Base-by-base conservation (phyloP, 345 rosid species). In the Brassica carinata region DNA sequence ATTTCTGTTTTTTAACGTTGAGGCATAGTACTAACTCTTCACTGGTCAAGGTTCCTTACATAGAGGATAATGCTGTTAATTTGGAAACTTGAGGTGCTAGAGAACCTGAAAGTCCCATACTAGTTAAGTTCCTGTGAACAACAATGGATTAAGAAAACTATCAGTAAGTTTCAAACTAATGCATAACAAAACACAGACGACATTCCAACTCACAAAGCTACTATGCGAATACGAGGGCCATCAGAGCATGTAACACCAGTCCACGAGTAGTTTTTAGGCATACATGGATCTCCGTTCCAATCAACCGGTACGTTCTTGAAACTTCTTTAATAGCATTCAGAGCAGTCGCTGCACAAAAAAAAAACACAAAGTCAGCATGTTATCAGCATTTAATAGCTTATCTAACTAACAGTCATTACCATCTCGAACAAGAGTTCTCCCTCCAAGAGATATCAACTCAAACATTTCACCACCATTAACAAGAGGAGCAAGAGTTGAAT, bases 271-370 rank as follows among this genome's bases (percentile, higher is more conserved):
- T 82, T 80, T 43, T 30, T 83, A 64, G 98, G 98, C 64, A 87
- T 58, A 78, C 99, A 95, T 74, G 99, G 99, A 88, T 93, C 98
- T 1, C 98, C 98, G 1, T 59, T 86, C 98, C 99, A 95, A 79
- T 93, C 98, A 69, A 69, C 70, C 19, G 97, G 97, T 79, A 83
- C 78, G 77, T 89, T 90, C 71, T 8, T 55, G 69, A 91, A 75
- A 79, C 83, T 78, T 53, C 27, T 72, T 79, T 95, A 57, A 95
- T 5, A 14, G 51, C 79, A 72, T 84, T 85, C 75, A 95, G 45
- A 61, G 92, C 91, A 76, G 78, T 81, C 5, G 62, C 62, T 57
- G 11, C 62, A 57, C 3, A 7, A 15, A 36, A 5, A 48, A 48
- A n/a, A 7, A 30, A 72, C 79, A 29, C 15, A 68, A 14, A 59